These are phyloP conservation scores for Hypoxylon sp. DNA, from an alignment of 2,329 filamentous ascomycete genomes.

Conservation along the genomic window DNA sequence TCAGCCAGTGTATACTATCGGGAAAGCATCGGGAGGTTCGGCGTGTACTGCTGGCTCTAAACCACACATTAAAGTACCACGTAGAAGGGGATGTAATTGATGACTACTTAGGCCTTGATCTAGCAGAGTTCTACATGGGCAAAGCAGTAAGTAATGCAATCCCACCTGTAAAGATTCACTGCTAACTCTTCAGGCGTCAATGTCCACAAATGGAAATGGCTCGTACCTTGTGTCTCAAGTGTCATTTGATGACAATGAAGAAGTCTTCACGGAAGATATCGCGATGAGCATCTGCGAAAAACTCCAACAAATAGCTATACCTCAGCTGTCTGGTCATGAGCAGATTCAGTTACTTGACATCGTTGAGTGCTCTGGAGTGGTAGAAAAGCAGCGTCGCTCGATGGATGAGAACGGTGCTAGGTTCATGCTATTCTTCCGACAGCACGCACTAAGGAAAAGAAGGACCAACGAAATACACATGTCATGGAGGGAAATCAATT, in stretches of 20 bases:
- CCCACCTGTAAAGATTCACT: background rate
- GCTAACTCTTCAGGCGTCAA: conserved; percentile 43
- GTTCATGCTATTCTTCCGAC: conserved; percentile 89
- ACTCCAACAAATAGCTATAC: conserved; percentile 80
- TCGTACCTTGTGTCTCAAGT: conserved; percentile 58
- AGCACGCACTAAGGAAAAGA: conserved; percentile 79
- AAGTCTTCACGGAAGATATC: conserved; percentile 78
- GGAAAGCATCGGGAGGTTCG: conserved; percentile 83
- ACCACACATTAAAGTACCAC: conserved; percentile 85
- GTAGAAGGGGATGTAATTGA: conserved; percentile 86
- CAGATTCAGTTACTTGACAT: conserved; percentile 90
- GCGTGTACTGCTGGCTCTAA: conserved; percentile 78
- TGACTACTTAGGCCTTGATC: conserved; percentile 77
- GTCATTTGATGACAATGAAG: conserved; percentile 68
- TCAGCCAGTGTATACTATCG: conserved; percentile 87
- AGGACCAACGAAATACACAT: conserved; percentile 76
- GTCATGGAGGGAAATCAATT: conserved; percentile 84
- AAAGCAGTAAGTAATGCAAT: conserved; percentile 52
- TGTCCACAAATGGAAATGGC: conserved; percentile 48
- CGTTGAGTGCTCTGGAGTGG: conserved; percentile 85
- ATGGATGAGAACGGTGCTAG: conserved; percentile 92
- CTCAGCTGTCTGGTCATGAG: conserved; percentile 85
- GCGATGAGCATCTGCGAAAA: conserved; percentile 81
- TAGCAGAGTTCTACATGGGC: conserved; percentile 71
- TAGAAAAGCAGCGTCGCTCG: conserved; percentile 88